These are phyloP conservation scores for Cystofilobasidium bisporidii DNA, from an alignment of 768 basidiomycete genomes.

Conservation along the genomic window DNA sequence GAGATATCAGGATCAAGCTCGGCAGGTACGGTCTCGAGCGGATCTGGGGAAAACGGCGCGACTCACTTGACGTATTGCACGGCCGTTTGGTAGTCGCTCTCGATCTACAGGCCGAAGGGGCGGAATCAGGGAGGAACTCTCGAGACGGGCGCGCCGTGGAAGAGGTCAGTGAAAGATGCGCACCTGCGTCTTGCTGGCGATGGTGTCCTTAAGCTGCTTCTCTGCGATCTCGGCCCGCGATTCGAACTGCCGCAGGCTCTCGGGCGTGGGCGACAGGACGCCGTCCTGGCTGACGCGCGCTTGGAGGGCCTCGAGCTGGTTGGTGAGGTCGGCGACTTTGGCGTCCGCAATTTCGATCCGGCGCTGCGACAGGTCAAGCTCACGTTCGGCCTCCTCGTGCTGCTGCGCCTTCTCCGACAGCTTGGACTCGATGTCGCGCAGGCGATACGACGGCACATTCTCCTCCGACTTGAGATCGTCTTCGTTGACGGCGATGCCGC, in stretches of 20 bases:
- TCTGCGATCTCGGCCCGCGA: conserved; percentile 39
- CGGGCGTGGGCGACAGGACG: conserved; percentile 37
- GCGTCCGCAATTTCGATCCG: conserved; percentile 63
- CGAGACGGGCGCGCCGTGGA: too few species aligned
- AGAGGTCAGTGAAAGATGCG: conserved; percentile 32
- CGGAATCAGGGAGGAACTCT: too few species aligned
- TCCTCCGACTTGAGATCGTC: conserved; percentile 46
- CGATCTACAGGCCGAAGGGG: too few species aligned
- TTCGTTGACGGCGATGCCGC: conserved; percentile 70
- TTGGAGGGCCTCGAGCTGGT: conserved; percentile 49
- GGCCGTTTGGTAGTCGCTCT: conserved; percentile 90
- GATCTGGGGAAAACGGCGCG: neutral
- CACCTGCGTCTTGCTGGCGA: neutral
- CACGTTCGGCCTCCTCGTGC: conserved; percentile 65
- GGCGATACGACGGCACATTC: conserved; percentile 26
- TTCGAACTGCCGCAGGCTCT: conserved; percentile 29
- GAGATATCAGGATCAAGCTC: too few species aligned
- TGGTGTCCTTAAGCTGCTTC: conserved; percentile 47
- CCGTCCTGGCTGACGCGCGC: conserved; percentile 59
- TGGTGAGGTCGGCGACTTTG: conserved; percentile 55
- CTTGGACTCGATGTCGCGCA: conserved; percentile 63
- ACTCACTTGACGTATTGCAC: conserved; percentile 82
- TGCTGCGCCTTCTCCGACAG: conserved; percentile 62
- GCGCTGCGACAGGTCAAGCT: conserved; percentile 56
- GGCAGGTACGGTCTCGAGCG: too few species aligned